A percentile compares a stretch with the other conserved stretches of the same genome.
phyloP scores from a whole-genome alignment of 305 asterid species.

The Vinca major region DNA sequence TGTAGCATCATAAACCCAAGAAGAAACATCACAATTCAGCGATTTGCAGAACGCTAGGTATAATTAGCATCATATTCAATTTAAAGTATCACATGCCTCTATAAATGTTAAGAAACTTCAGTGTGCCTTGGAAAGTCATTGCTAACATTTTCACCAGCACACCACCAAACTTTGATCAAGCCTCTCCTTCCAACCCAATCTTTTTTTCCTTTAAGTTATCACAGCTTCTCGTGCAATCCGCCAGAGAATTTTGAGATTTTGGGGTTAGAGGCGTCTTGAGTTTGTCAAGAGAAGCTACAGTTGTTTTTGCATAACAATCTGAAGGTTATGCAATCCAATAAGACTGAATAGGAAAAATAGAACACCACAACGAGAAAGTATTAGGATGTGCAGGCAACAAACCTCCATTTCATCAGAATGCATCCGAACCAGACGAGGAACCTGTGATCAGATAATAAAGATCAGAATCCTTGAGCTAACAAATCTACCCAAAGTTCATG shows the following conservation, averaged over 20 bases:
- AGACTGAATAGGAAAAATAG: neutral
- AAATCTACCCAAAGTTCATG: neutral
- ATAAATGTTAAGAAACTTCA: too few species aligned
- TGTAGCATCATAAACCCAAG: constrained; percentile 18
- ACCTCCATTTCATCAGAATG: constrained; percentile 99
- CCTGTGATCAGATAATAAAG: constrained; percentile 36
- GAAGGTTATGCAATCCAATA: neutral
- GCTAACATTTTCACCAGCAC: too few species aligned
- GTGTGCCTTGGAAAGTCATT: too few species aligned
- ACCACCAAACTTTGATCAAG: neutral
- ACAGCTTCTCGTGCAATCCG: neutral
- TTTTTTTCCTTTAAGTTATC: neutral
- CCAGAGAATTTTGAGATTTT: neutral
- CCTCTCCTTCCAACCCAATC: neutral
- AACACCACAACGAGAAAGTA: neutral
- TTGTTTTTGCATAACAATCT: neutral
- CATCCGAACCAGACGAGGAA: constrained; percentile 95
- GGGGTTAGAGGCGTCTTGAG: neutral
- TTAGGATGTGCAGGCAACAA: constrained; percentile 16
- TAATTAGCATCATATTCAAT: too few species aligned
- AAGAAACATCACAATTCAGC: neutral
- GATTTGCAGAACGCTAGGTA: too few species aligned
- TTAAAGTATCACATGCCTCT: too few species aligned
- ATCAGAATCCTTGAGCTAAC: neutral
- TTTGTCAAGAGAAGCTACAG: neutral